A percentile compares a stretch with the other conserved stretches of the same genome.
Evolutionary conservation across 768 basidiomycete genomes (phyloP).

Genomic region (Sarcodon aspratus): DNA sequence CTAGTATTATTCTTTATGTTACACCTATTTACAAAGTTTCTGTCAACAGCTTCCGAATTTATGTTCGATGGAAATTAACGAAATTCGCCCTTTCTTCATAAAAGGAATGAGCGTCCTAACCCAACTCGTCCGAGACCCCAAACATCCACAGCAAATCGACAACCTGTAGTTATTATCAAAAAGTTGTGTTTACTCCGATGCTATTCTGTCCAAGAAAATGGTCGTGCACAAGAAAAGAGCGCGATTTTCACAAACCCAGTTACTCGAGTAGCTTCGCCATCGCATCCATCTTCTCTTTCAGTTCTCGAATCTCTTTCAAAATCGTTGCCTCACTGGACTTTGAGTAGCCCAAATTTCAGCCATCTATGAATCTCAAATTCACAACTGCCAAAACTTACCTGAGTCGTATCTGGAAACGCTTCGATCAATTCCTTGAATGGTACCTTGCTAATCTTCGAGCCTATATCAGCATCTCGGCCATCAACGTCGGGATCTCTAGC

Average conservation of each 20-base stretch:
- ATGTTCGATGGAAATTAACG: slow-evolving; percentile 88
- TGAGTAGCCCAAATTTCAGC: background rate
- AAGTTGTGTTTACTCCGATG: no score
- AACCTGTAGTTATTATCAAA: background rate
- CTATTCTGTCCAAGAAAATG: no score
- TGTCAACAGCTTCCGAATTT: slow-evolving; percentile 63
- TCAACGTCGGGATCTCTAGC: slow-evolving; percentile 52
- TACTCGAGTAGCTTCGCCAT: slow-evolving; percentile 25
- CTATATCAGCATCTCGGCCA: slow-evolving; percentile 37
- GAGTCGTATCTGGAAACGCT: slow-evolving; percentile 59
- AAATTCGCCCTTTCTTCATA: slow-evolving; percentile 82
- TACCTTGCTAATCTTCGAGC: slow-evolving; percentile 57
- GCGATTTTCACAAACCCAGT: slow-evolving; percentile 3
- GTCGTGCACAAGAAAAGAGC: no score
- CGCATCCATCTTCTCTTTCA: slow-evolving; percentile 33
- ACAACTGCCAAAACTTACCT: slow-evolving; percentile 33
- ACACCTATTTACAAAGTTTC: background rate
- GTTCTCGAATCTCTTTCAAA: slow-evolving; percentile 39
- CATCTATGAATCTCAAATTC: background rate
- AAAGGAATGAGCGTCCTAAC: slow-evolving; percentile 68
- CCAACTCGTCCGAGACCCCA: slow-evolving; percentile 31
- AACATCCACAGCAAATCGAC: slow-evolving; percentile 1
- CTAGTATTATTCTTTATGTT: background rate
- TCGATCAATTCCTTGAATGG: slow-evolving; percentile 60
- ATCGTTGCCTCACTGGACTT: slow-evolving; percentile 1